Conservation (phyloP, 129 eudicot genomes). For the Kitagawia praeruptora region DNA sequence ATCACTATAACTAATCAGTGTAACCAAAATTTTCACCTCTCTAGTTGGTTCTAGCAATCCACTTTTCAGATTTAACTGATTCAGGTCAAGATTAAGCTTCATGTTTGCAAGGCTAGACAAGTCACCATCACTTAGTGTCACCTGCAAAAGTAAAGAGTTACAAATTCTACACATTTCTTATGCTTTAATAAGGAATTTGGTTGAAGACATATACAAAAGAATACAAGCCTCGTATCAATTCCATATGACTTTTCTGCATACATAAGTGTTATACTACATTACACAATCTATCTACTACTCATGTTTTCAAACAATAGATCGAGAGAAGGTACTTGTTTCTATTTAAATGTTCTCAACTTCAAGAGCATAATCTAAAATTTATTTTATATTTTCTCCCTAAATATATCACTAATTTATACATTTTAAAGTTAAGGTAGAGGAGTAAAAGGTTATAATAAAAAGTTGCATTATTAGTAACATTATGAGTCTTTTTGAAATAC, state of each 20-base stretch:
- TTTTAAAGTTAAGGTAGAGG: background rate
- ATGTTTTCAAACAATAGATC: background rate
- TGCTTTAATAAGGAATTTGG: background rate
- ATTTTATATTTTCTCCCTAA: background rate
- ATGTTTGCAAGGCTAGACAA: constrained; percentile 71
- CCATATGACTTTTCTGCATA: background rate
- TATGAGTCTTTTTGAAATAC: too few relatives aligned
- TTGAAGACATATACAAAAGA: background rate
- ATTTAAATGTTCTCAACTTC: background rate
- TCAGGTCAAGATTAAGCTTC: constrained; percentile 67
- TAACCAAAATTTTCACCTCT: constrained; percentile 23
- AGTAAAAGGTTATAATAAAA: background rate
- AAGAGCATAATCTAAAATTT: background rate
- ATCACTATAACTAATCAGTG: background rate
- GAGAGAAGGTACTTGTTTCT: too few relatives aligned
- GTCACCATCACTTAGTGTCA: constrained; percentile 83
- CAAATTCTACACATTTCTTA: background rate
- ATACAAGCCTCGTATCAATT: background rate
- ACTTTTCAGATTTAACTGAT: constrained; percentile 24
- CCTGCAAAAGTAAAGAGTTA: constrained; percentile 37
- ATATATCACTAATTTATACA: too few relatives aligned
- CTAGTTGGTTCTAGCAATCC: constrained; percentile 20
- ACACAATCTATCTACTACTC: background rate
- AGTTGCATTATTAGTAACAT: background rate
- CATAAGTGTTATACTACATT: background rate